Evolutionary conservation across 225 moss, liverwort and hornwort genomes (phyloP).

Genomic region (Physcomitrium patens): DNA sequence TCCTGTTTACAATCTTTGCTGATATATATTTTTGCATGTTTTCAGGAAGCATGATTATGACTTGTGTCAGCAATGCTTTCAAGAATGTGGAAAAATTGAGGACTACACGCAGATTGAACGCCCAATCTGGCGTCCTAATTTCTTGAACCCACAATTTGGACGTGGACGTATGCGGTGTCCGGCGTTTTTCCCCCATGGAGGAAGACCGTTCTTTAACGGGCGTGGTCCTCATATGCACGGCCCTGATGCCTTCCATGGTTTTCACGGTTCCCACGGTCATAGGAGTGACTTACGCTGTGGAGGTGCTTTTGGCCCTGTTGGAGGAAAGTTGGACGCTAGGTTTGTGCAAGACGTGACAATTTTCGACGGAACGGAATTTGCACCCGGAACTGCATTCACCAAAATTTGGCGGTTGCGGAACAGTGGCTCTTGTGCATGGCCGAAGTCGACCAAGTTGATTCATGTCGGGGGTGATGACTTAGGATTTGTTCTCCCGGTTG

Average conservation of each 20-base stretch:
- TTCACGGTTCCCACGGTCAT: constrained; percentile 55
- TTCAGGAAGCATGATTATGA: constrained; percentile 56
- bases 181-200: constrained; percentile 48
- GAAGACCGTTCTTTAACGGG: constrained; percentile 46
- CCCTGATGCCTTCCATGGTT: constrained; percentile 19
- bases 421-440: constrained; percentile 80
- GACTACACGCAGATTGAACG: constrained; percentile 59
- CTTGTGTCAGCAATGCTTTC: constrained; percentile 47
- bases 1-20: not conserved
- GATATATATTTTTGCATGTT: not conserved
- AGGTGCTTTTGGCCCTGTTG: constrained; percentile 35
- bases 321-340: constrained; percentile 86
- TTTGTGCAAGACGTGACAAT: constrained; percentile 97
- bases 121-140: constrained; percentile 67
- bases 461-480: constrained; percentile 88
- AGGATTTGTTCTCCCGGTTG: constrained; percentile 48
- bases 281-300: constrained; percentile 47
- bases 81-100: constrained; percentile 26
- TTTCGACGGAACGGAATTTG: constrained; percentile 91
- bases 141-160: constrained; percentile 38
- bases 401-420: constrained; percentile 96
- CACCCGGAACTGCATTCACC: constrained; percentile 73
- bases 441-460: constrained; percentile 68
- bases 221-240: constrained; percentile 24
- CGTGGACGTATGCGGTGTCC: constrained; percentile 70